Percentiles rank a stretch among this genome's conserved stretches.
Evolutionary conservation across 805 yeast genomes (phyloP).

Genomic region (Wickerhamomyces silvicola): DNA sequence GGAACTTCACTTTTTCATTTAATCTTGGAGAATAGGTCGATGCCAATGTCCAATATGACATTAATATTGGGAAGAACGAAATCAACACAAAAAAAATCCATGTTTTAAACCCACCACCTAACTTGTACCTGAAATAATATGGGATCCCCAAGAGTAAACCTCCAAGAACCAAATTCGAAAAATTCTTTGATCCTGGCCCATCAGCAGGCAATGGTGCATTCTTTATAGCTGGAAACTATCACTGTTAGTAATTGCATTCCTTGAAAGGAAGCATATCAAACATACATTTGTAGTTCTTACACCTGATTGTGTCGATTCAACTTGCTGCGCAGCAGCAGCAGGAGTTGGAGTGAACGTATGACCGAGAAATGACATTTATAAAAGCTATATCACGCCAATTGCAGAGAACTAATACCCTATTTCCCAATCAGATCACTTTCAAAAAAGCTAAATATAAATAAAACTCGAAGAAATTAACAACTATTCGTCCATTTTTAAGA

Average conservation of each 20-base stretch:
- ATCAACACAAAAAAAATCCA: constrained; percentile 55
- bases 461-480: too few relatives aligned
- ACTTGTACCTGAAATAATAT: constrained; percentile 49
- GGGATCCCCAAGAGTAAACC: constrained; percentile 54
- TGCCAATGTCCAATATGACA: constrained; percentile 76
- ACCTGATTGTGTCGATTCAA: constrained; percentile 40
- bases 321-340: constrained; percentile 35
- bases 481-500: too few relatives aligned
- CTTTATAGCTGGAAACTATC: constrained; percentile 60
- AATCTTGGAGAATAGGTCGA: constrained; percentile 77
- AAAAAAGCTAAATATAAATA: too few relatives aligned
- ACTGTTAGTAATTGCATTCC: constrained; percentile 3
- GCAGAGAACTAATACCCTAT: not conserved
- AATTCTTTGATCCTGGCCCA: constrained; percentile 78
- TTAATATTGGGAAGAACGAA: constrained; percentile 59
- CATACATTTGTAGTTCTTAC: constrained; percentile 25
- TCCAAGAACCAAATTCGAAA: constrained; percentile 53
- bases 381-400: not conserved
- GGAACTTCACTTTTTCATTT: constrained; percentile 69
- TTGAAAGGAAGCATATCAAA: not conserved
- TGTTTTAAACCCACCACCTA: constrained; percentile 66
- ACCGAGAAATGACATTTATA: constrained; percentile 21
- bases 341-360: constrained; percentile 60
- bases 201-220: constrained; percentile 89
- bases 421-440: too few relatives aligned